Evolutionary conservation across 768 basidiomycete species (phyloP).

Genomic region (Kwoniella bestiolae): DNA sequence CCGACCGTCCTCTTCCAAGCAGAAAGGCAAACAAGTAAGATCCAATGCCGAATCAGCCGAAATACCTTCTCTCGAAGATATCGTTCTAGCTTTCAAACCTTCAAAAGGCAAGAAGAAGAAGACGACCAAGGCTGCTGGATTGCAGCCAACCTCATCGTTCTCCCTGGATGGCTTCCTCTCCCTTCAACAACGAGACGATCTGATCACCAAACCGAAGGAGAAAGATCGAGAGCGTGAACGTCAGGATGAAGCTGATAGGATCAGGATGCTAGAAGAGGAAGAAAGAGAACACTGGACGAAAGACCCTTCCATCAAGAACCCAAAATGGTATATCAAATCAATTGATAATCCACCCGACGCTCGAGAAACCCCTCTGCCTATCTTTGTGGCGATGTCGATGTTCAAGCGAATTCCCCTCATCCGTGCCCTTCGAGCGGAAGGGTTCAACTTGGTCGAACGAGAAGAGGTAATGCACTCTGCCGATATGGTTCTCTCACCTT

Average conservation of each 20-base stretch:
- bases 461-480: constrained; percentile 4
- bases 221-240: background rate
- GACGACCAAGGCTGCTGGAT: too few relatives aligned
- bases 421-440: constrained; percentile 2
- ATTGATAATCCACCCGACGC: too few relatives aligned
- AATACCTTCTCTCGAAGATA: too few relatives aligned
- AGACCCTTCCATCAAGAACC: constrained; percentile 12
- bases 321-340: constrained; percentile 14
- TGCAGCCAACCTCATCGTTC: too few relatives aligned
- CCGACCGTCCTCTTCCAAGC: too few relatives aligned
- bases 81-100: too few relatives aligned
- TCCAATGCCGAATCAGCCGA: too few relatives aligned
- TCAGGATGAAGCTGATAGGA: background rate
- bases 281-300: constrained; percentile 6
- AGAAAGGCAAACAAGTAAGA: too few relatives aligned
- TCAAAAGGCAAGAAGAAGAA: background rate
- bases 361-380: background rate
- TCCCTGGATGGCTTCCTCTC: background rate
- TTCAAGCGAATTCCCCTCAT: constrained; percentile 3
- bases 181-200: background rate
- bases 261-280: constrained; percentile 1
- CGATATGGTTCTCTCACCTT: constrained; percentile 17
- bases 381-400: constrained; percentile 5
- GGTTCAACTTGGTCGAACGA: constrained; percentile 5
- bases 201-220: background rate